Base-by-base conservation (phyloP, 2,329 filamentous ascomycete genomes). In the Stenocarpella maydis region DNA sequence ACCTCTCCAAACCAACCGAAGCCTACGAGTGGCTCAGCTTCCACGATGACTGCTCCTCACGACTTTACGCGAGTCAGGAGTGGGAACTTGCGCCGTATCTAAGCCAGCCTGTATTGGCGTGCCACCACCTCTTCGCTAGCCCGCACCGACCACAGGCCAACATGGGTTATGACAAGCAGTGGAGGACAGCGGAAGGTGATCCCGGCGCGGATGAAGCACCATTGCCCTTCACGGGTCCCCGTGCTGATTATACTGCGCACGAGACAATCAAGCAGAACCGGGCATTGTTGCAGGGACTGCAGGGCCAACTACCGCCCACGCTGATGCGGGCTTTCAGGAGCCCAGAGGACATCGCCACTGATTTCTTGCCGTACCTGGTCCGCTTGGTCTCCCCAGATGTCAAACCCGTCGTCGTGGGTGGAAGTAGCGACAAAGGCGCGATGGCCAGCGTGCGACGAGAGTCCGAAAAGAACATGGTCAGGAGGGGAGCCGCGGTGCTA, bases 21-120 rank as follows among this genome's bases (percentile, higher is more conserved):
- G 93, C 93, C 0, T 97, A 97, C 79, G 95, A 98, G 76, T 99
- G 96, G 96, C 87, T 99, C 67, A 86, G 97, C 78, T 98, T 99
- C 80, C 93, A 98, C 79, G 96, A 98, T 75, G 84, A 85, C 0
- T 90, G 97, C 72, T 94, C 93, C 28, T 90, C 91, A 0, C 89
- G 91, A 47, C 86, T 98, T 1, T 97, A 91, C 77, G 83, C 89
- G n/a, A 90, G 88, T 70, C 95, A 98, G 78, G 95, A 97, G 68
- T 99, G 96, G 92, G 96, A 99, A 79, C 83, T 99, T 19, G 88
- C 88, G 0, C 91, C 93, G 0, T 99, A 99, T 78, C 87, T 98
- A 60, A 93, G 91, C 75, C 92, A 96, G 74, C 91, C 95, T 0
- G 87, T 96, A 19, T 87, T 98, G 1, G 96, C 93, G 4, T 98